Evolutionary conservation across 441 rosid species (phyloP).

Genomic region (Daphne laureola): DNA sequence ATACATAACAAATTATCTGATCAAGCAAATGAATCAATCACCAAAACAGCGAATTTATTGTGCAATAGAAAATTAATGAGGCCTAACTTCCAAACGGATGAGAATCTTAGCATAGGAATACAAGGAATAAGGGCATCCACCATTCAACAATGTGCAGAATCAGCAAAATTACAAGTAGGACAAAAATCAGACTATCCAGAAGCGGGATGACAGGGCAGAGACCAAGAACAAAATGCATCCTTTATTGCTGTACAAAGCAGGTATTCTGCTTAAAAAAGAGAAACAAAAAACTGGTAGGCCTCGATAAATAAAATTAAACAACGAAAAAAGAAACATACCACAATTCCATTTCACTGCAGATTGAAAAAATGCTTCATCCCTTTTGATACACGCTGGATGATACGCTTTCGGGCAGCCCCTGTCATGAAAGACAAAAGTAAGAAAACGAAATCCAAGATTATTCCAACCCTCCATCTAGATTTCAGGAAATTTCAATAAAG

Average conservation of each 20-base stretch:
- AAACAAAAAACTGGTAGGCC: background rate
- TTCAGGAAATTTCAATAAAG: too few relatives aligned
- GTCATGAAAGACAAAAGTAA: constrained; percentile 7
- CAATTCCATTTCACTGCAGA: constrained; percentile 91
- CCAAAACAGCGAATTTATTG: too few relatives aligned
- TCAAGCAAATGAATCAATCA: too few relatives aligned
- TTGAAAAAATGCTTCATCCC: constrained; percentile 74
- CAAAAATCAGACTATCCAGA: background rate
- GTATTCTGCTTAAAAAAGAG: constrained; percentile 1
- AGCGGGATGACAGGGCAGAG: too few relatives aligned
- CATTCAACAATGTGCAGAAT: too few relatives aligned
- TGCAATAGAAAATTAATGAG: too few relatives aligned
- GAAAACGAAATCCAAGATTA: background rate
- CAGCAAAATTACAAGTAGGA: too few relatives aligned
- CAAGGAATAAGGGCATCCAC: too few relatives aligned
- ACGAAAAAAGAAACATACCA: constrained; percentile 34
- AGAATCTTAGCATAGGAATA: too few relatives aligned
- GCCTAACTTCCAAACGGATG: too few relatives aligned
- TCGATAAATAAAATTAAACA: constrained; percentile 1
- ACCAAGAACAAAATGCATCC: background rate
- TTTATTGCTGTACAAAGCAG: background rate
- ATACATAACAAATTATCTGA: too few relatives aligned
- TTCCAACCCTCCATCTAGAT: background rate
- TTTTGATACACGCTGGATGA: constrained; percentile 84
- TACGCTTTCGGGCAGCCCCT: constrained; percentile 99